phyloP scores from a whole-genome alignment of 2,329 filamentous ascomycete species.

The Aspergillus caelatus region DNA sequence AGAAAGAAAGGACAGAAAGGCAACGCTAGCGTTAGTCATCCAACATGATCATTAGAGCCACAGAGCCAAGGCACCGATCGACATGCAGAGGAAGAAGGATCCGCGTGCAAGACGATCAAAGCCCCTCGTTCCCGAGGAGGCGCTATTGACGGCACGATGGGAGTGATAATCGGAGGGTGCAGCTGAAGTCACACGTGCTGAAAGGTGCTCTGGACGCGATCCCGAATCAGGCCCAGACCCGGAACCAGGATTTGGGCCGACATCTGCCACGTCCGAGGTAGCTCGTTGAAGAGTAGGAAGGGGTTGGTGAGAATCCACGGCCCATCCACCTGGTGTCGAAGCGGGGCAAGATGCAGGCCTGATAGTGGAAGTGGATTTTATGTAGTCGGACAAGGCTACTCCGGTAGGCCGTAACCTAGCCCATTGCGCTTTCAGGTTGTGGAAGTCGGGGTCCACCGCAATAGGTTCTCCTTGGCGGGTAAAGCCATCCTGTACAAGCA shows the following conservation, averaged over 20 bases:
- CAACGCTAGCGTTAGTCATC: not conserved
- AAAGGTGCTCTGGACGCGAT: not conserved
- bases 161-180: not conserved
- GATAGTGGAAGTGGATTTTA: conserved; percentile 60
- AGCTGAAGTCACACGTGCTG: conserved; percentile 1
- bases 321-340: conserved; percentile 71
- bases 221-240: not conserved
- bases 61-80: conserved; percentile 10
- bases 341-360: conserved; percentile 71
- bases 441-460: conserved; percentile 74
- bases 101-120: conserved; percentile 1
- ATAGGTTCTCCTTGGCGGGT: conserved; percentile 72
- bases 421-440: conserved; percentile 77
- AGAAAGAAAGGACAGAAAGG: not conserved
- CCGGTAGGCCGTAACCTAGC: conserved; percentile 70
- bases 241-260: not conserved
- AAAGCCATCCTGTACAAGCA: conserved; percentile 65
- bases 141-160: conserved; percentile 7
- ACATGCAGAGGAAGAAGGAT: conserved; percentile 9
- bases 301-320: conserved; percentile 68
- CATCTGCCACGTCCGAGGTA: not conserved
- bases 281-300: conserved; percentile 62
- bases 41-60: conserved; percentile 7
- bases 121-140: not conserved
- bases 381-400: conserved; percentile 67